A percentile compares a stretch with the other conserved stretches of the same genome.
Evolutionary conservation across 495 filamentous ascomycete genomes (phyloP).

Genomic region (Aspergillus nanangensis): DNA sequence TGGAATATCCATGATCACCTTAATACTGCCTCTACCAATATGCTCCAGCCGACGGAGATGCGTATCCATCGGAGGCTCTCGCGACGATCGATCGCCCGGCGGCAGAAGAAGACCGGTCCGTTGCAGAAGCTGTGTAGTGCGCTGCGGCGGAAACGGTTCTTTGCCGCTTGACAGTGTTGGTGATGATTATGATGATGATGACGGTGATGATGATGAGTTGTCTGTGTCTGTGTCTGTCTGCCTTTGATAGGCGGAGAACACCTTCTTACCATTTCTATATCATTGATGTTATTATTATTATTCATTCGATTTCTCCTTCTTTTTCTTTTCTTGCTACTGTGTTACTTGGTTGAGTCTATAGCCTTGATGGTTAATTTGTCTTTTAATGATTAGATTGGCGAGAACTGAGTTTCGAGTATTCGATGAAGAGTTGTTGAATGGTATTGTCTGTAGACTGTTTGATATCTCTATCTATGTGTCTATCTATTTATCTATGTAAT

Average conservation of each 20-base stretch:
- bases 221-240: neutral
- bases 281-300: constrained; percentile 12
- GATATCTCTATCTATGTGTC: no score
- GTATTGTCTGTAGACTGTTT: no score
- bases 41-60: constrained; percentile 5
- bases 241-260: neutral
- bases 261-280: constrained; percentile 10
- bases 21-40: neutral
- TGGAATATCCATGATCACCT: neutral
- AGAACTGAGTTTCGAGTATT: no score
- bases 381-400: no score
- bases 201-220: no score
- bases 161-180: no score
- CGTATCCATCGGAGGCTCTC: constrained; percentile 10
- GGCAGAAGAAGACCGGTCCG: constrained; percentile 5
- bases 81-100: neutral
- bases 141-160: neutral
- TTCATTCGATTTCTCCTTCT: no score
- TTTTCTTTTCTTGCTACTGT: constrained; percentile 12
- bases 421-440: no score
- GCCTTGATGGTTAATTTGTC: neutral
- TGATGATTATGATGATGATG: no score
- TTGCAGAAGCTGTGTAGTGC: neutral
- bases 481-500: constrained; percentile 10
- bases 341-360: neutral